These are phyloP conservation scores for Phaeosphaeria sp. DNA, from an alignment of 2,329 filamentous ascomycete species.

Conservation along the genomic window DNA sequence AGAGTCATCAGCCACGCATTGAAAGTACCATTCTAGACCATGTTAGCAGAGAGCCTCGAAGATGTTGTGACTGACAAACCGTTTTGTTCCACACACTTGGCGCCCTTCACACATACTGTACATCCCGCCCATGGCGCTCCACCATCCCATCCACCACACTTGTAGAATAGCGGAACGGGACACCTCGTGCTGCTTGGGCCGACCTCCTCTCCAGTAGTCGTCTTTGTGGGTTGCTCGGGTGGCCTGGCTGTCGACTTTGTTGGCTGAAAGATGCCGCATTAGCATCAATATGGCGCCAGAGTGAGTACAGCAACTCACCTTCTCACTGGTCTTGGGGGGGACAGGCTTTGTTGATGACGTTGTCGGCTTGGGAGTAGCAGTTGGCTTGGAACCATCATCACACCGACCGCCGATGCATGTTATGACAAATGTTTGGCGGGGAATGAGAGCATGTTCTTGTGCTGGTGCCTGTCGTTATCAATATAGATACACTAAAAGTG, in stretches of 20 bases:
- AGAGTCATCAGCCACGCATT: conserved; percentile 32
- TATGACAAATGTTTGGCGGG: conserved; percentile 36
- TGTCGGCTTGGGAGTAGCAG: conserved; percentile 11
- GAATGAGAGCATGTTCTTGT: conserved; percentile 19
- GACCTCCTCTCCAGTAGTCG: conserved; percentile 16
- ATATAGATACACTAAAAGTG: background rate
- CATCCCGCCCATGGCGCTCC: conserved; percentile 36
- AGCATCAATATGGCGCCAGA: background rate
- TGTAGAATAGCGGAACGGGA: conserved; percentile 40
- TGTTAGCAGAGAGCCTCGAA: conserved; percentile 8
- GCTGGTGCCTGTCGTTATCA: conserved; percentile 23
- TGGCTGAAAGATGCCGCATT: conserved; percentile 3
- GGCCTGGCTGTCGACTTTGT: conserved; percentile 14
- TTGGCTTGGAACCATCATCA: conserved; percentile 15
- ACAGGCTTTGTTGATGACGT: conserved; percentile 10
- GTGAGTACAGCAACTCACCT: conserved; percentile 1
- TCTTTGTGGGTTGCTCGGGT: conserved; percentile 9
- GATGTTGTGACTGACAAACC: too few relatives aligned
- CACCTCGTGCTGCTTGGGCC: conserved; percentile 40
- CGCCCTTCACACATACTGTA: conserved; percentile 33
- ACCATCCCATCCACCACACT: conserved; percentile 36
- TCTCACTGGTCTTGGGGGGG: conserved; percentile 11
- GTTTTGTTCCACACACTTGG: conserved; percentile 36
- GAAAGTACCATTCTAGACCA: conserved; percentile 32
- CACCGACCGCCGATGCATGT: conserved; percentile 31